Evolutionary conservation across 2,329 filamentous ascomycete species (phyloP).

Genomic region (Scedosporium apiospermum): DNA sequence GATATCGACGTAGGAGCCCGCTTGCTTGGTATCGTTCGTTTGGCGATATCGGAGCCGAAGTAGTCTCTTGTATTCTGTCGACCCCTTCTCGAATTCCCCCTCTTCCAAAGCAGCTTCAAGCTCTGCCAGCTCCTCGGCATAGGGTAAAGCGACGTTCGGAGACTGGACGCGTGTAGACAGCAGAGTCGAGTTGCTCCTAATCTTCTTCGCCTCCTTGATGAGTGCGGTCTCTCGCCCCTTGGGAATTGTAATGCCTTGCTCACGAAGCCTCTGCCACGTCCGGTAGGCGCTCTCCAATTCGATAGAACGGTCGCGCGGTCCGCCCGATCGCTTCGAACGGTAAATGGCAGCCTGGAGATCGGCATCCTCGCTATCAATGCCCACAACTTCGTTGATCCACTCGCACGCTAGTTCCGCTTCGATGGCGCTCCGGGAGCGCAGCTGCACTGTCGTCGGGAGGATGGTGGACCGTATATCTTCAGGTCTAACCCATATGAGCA

Average conservation of each 20-base stretch:
- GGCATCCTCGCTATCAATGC: conserved; percentile 21
- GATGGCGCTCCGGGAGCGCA: conserved; percentile 47
- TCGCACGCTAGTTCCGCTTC: conserved; percentile 53
- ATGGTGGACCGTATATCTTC: conserved; percentile 44
- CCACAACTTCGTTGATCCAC: conserved; percentile 49
- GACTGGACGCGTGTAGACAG: conserved; percentile 12
- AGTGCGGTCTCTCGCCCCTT: conserved; percentile 28
- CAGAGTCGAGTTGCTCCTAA: conserved; percentile 13
- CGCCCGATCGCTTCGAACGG: conserved; percentile 16
- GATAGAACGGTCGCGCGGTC: conserved; percentile 35
- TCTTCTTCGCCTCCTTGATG: conserved; percentile 16
- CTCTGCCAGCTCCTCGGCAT: conserved; percentile 30
- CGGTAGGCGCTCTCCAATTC: conserved; percentile 33
- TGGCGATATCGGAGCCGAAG: conserved; percentile 19
- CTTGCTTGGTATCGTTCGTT: conserved; percentile 13
- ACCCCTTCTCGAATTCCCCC: conserved; percentile 1
- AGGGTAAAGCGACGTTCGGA: conserved; percentile 27
- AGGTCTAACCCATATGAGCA: conserved; percentile 63
- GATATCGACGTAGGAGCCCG: conserved; percentile 18
- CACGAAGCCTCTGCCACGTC: conserved; percentile 32
- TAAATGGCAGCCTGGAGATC: conserved; percentile 31
- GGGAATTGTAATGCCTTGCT: conserved; percentile 32
- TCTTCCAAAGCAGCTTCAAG: conserved; percentile 20
- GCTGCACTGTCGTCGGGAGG: conserved; percentile 49
- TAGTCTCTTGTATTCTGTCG: conserved; percentile 14